Conservation (phyloP, 305 asterid genomes). For the Nicotiana rustica region DNA sequence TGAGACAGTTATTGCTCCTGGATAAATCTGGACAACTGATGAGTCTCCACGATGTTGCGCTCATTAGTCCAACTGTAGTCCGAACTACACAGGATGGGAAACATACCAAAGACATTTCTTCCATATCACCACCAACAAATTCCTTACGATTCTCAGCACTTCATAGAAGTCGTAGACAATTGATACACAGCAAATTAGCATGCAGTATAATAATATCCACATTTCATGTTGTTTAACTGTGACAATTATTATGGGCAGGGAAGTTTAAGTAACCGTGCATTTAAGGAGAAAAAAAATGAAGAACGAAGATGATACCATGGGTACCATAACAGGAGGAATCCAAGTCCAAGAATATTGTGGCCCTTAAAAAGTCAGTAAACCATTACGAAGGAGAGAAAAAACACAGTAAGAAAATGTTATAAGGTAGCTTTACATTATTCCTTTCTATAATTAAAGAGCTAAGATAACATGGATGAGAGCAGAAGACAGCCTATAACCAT, state of each 20-base stretch:
- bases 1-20: not conserved
- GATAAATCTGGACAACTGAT: constrained; percentile 25
- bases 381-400: constrained; percentile 8
- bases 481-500: constrained; percentile 22
- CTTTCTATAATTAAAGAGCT: not conserved
- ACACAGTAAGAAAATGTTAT: not conserved
- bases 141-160: constrained; percentile 13
- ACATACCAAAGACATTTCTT: not conserved
- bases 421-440: not conserved
- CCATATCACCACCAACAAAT: not conserved
- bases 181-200: not conserved
- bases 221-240: not conserved
- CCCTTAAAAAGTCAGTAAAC: not conserved
- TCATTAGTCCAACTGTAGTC: not conserved
- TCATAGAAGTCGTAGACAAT: constrained; percentile 5
- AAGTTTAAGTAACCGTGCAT: not conserved
- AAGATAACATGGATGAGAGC: not conserved
- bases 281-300: not conserved
- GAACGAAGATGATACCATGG: not conserved
- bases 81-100: not conserved
- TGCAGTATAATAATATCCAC: not conserved
- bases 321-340: not conserved
- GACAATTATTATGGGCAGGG: not conserved
- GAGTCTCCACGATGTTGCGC: not conserved
- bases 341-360: constrained; percentile 1